These are phyloP conservation scores for Pichia sp. DNA, from an alignment of 1,139 yeast genomes.

Conservation along the genomic window DNA sequence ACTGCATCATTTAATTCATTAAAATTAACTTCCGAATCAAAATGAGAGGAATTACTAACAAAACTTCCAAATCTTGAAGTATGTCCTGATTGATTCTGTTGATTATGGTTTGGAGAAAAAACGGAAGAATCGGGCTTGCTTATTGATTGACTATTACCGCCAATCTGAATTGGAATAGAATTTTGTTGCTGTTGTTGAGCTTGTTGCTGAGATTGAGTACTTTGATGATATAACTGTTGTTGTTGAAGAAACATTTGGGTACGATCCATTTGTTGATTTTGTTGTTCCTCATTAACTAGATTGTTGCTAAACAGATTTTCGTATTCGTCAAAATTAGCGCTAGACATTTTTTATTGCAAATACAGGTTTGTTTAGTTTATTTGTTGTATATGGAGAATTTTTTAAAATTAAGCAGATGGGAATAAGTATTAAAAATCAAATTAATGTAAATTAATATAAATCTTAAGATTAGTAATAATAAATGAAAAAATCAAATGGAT, in stretches of 20 bases:
- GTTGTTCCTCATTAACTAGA: constrained; percentile 1
- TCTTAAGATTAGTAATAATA: no score
- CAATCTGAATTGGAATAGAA: constrained; percentile 1
- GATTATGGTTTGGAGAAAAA: constrained; percentile 3
- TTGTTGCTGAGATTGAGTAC: constrained; percentile 8
- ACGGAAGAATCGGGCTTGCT: neutral
- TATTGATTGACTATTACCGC: no score
- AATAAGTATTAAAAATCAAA: no score
- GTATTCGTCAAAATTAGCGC: no score
- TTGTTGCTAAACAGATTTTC: no score
- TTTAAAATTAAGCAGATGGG: no score
- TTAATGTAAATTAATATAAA: no score
- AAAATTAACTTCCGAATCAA: constrained; percentile 25
- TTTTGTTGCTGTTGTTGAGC: no score
- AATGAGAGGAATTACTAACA: constrained; percentile 17
- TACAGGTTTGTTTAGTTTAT: no score
- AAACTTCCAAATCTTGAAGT: constrained; percentile 18
- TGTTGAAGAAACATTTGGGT: constrained; percentile 11
- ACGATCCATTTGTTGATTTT: constrained; percentile 9
- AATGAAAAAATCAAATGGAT: no score
- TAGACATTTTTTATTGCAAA: no score
- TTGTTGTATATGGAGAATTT: no score
- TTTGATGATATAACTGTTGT: constrained; percentile 15
- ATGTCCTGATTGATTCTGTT: constrained; percentile 1
- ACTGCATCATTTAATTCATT: constrained; percentile 28